Conservation (phyloP, 2,329 filamentous ascomycete genomes). For the Nemania abortiva region DNA sequence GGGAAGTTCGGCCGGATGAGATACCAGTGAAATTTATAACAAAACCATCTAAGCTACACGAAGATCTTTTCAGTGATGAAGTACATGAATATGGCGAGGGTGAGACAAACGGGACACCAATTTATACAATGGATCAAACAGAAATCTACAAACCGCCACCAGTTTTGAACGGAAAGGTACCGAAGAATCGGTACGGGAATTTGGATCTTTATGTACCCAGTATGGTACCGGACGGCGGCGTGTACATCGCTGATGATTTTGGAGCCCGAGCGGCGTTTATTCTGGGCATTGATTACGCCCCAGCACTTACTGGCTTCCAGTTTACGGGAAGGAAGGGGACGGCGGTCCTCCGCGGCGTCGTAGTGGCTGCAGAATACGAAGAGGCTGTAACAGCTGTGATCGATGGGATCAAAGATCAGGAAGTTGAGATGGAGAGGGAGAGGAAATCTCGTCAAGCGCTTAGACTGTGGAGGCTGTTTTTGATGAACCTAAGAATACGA, state of each 20-base stretch:
- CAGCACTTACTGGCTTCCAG: constrained; percentile 89
- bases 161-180: constrained; percentile 79
- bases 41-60: constrained; percentile 56
- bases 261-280: constrained; percentile 79
- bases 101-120: constrained; percentile 64
- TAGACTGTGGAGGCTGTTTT: constrained; percentile 79
- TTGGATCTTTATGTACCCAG: constrained; percentile 91
- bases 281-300: constrained; percentile 85
- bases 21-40: constrained; percentile 83
- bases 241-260: constrained; percentile 73
- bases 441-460: constrained; percentile 71
- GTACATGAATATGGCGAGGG: constrained; percentile 54
- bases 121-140: constrained; percentile 75
- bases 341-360: constrained; percentile 80
- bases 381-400: constrained; percentile 80
- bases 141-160: constrained; percentile 80
- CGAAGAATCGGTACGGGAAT: constrained; percentile 94
- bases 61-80: constrained; percentile 55
- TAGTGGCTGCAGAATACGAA: constrained; percentile 78
- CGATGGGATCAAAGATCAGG: constrained; percentile 73
- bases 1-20: constrained; percentile 81
- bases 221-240: constrained; percentile 87
- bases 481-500: constrained; percentile 81
- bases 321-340: constrained; percentile 90
- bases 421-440: constrained; percentile 72